Evolutionary conservation across 1,284 basidiomycete species (phyloP).

Genomic region (Cryptococcus sp.): DNA sequence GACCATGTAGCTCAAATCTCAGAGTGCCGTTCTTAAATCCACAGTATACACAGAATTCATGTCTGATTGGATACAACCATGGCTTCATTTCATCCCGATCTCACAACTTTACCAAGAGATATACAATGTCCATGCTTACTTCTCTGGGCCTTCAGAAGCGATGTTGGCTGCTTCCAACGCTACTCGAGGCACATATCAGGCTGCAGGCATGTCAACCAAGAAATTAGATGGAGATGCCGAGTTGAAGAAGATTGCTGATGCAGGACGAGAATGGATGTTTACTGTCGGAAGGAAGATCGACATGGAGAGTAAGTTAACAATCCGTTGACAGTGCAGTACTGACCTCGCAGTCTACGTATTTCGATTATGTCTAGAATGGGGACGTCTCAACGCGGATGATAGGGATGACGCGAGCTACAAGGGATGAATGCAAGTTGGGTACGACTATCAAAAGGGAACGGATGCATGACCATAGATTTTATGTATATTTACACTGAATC

Average conservation of each 20-base stretch:
- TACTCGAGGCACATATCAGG: constrained; percentile 39
- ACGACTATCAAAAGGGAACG: too few species aligned
- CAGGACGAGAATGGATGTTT: constrained; percentile 84
- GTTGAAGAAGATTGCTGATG: constrained; percentile 72
- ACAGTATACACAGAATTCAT: constrained; percentile 88
- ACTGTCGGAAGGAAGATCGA: constrained; percentile 73
- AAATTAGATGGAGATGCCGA: constrained; percentile 65
- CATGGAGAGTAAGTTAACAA: constrained; percentile 69
- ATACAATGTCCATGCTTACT: constrained; percentile 86
- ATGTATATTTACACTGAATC: too few species aligned
- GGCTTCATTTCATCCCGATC: constrained; percentile 87
- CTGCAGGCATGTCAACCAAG: constrained; percentile 43
- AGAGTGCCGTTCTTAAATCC: constrained; percentile 82
- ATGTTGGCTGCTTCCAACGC: constrained; percentile 56
- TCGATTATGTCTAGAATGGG: constrained; percentile 82
- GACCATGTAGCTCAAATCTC: constrained; percentile 47
- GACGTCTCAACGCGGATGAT: constrained; percentile 74
- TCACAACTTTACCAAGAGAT: constrained; percentile 80
- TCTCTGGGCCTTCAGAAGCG: constrained; percentile 69
- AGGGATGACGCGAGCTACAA: constrained; percentile 60
- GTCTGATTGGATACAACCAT: constrained; percentile 56
- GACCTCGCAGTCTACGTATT: constrained; percentile 60
- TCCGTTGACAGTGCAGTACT: constrained; percentile 5
- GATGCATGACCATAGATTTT: too few species aligned
- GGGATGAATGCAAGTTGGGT: not conserved